Percentiles rank a stretch among this genome's conserved stretches.
These are phyloP conservation scores for Myriosclerotinia duriaeana DNA, from an alignment of 2,329 filamentous ascomycete genomes.

Conservation along the genomic window DNA sequence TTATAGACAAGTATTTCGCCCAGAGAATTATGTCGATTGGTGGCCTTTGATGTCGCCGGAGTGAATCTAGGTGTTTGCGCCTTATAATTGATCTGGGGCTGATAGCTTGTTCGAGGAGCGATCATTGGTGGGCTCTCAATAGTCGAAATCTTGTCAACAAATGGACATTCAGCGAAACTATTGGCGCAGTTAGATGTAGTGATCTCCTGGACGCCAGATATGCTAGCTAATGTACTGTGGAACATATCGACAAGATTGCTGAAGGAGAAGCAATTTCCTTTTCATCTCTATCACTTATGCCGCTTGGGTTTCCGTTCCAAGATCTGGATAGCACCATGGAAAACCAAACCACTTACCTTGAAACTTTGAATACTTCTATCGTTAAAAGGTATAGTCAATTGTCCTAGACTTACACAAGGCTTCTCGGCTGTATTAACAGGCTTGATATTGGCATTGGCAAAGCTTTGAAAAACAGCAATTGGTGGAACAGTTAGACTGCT, in stretches of 20 bases:
- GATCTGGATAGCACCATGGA: too few relatives aligned
- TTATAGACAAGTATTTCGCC: neutral
- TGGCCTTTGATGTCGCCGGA: neutral
- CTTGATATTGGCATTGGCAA: neutral
- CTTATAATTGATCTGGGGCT: too few relatives aligned
- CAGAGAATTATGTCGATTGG: neutral
- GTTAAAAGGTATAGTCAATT: neutral
- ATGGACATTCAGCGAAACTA: too few relatives aligned
- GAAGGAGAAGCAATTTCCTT: neutral
- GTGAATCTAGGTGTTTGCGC: neutral
- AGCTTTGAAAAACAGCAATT: neutral
- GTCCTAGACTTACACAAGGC: too few relatives aligned
- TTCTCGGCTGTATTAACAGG: neutral
- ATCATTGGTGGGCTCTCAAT: neutral
- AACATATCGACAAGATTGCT: neutral
- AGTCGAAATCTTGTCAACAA: too few relatives aligned
- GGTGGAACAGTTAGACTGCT: neutral
- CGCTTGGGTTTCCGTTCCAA: neutral
- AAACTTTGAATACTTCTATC: neutral
- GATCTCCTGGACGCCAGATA: too few relatives aligned
- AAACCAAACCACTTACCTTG: neutral
- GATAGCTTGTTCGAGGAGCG: too few relatives aligned
- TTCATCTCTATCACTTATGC: neutral
- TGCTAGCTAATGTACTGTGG: neutral
- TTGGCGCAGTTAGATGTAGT: neutral